Evolutionary conservation across 805 yeast genomes (phyloP).

Genomic region (Priceomyces haplophilus): DNA sequence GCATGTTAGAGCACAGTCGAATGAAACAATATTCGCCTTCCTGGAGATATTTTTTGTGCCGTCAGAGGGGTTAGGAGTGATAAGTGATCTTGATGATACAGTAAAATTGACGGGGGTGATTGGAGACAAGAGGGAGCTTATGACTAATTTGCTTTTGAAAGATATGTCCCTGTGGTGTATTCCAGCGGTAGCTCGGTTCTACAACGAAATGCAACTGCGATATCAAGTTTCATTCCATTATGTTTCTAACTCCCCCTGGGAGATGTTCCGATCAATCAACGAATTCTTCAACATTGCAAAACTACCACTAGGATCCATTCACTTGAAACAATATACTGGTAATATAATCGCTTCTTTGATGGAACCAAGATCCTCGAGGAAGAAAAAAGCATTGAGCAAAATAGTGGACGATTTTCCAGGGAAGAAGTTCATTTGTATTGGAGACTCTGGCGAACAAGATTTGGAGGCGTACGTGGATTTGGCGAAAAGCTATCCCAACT

Average conservation of each 20-base stretch:
- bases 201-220: constrained; percentile 41
- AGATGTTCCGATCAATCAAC: constrained; percentile 59
- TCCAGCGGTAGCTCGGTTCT: constrained; percentile 75
- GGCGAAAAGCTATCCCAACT: constrained; percentile 58
- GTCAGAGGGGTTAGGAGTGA: constrained; percentile 59
- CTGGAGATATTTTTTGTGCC: constrained; percentile 45
- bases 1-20: constrained; percentile 46
- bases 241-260: constrained; percentile 96
- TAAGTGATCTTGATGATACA: constrained; percentile 94
- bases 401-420: constrained; percentile 71
- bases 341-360: constrained; percentile 74
- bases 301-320: constrained; percentile 80
- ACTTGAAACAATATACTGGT: constrained; percentile 85
- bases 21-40: constrained; percentile 47
- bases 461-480: constrained; percentile 83
- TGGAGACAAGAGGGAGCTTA: constrained; percentile 80
- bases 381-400: constrained; percentile 59
- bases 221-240: constrained; percentile 72
- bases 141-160: constrained; percentile 71
- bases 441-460: constrained; percentile 96
- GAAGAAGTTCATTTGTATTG: constrained; percentile 78
- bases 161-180: constrained; percentile 67
- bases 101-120: constrained; percentile 86
- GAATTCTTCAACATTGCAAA: constrained; percentile 53
- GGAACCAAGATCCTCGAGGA: constrained; percentile 84